phyloP scores from a whole-genome alignment of 345 rosid genomes.

The Gossypium sturtianum region DNA sequence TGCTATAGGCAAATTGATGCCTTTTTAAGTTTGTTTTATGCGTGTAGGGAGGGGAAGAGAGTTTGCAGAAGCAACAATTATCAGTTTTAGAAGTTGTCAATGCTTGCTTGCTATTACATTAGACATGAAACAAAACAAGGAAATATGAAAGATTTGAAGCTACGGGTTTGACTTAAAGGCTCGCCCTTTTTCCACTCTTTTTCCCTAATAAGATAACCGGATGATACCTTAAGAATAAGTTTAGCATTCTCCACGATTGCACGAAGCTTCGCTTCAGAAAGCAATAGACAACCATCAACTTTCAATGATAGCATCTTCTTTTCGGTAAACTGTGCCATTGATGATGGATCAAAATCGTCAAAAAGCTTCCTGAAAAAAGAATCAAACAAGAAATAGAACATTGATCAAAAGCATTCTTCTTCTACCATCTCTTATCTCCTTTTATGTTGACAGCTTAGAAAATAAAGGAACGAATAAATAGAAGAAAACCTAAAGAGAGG shows the following conservation, averaged over 20 bases:
- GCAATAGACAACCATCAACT: constrained; percentile 52
- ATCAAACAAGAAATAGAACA: constrained; percentile 17
- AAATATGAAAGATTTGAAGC: constrained; percentile 1
- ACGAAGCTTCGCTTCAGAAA: constrained; percentile 83
- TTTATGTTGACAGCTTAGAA: background rate
- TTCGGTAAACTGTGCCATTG: constrained; percentile 60
- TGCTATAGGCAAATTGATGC: background rate
- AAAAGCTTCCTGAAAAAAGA: constrained; percentile 57
- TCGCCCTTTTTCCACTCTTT: background rate
- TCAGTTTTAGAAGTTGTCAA: background rate
- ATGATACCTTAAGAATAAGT: constrained; percentile 58
- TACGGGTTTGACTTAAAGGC: background rate
- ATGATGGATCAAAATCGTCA: constrained; percentile 56
- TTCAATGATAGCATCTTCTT: constrained; percentile 61
- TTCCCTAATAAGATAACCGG: background rate
- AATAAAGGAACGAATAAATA: background rate
- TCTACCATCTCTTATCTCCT: background rate
- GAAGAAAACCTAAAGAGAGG: background rate
- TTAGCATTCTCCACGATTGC: constrained; percentile 80
- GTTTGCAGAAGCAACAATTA: background rate
- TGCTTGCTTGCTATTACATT: background rate
- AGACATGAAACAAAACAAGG: background rate
- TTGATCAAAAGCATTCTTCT: background rate
- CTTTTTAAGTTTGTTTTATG: background rate
- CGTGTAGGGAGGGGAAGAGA: background rate